These are phyloP conservation scores for Fusarium pilosicola DNA, from an alignment of 2,329 filamentous ascomycete species.

Conservation along the genomic window DNA sequence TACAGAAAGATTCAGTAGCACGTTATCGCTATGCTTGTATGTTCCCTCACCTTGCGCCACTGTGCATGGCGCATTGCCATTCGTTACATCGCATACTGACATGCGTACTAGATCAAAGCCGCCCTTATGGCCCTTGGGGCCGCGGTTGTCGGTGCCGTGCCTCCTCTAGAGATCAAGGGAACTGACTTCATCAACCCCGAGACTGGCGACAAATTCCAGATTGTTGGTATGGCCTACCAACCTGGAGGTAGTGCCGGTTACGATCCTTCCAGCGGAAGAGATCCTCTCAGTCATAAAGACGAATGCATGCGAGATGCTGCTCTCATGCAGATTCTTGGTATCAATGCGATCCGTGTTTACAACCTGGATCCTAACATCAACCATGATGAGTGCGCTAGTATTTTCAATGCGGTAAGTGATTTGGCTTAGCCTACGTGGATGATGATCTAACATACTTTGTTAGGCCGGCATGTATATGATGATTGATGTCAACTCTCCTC, in stretches of 20 bases:
- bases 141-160: slow-evolving; percentile 65
- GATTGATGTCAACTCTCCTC: slow-evolving; percentile 74
- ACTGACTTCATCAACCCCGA: slow-evolving; percentile 68
- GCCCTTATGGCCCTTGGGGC: slow-evolving; percentile 64
- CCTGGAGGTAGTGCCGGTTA: slow-evolving; percentile 73
- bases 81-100: slow-evolving; percentile 20
- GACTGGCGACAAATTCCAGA: slow-evolving; percentile 70
- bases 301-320: slow-evolving; percentile 72
- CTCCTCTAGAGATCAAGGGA: slow-evolving; percentile 65
- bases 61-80: neutral
- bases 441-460: neutral
- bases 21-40: slow-evolving; percentile 43
- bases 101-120: slow-evolving; percentile 49
- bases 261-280: slow-evolving; percentile 62
- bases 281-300: slow-evolving; percentile 68
- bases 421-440: too few relatives aligned
- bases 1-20: slow-evolving; percentile 4
- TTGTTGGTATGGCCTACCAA: slow-evolving; percentile 76
- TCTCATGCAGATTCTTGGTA: slow-evolving; percentile 70
- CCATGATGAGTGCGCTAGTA: slow-evolving; percentile 73
- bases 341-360: slow-evolving; percentile 77
- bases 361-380: slow-evolving; percentile 73
- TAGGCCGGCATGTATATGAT: slow-evolving; percentile 75
- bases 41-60: slow-evolving; percentile 9
- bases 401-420: slow-evolving; percentile 67